These are phyloP conservation scores for Immersiporthe knoxdaviesiana DNA, from an alignment of 2,329 filamentous ascomycete species.

Conservation along the genomic window DNA sequence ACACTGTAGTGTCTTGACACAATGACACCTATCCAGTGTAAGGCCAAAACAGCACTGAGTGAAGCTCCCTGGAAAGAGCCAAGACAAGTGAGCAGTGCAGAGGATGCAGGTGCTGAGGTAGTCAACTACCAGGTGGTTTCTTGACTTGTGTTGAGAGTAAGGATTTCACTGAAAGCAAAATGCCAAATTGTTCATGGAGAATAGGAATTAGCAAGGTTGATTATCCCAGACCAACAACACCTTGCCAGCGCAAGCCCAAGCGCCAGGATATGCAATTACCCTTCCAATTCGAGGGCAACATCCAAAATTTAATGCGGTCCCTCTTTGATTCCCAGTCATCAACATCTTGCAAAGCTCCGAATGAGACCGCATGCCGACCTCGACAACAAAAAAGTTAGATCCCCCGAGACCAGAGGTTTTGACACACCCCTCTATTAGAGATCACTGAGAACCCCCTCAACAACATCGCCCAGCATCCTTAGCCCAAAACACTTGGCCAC, in stretches of 20 bases:
- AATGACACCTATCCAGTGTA: not conserved
- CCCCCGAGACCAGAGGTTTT: not conserved
- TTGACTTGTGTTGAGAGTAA: too few species aligned
- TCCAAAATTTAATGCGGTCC: not conserved
- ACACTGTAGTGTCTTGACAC: too few species aligned
- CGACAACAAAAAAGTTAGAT: not conserved
- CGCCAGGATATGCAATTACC: not conserved
- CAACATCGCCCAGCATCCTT: constrained; percentile 77
- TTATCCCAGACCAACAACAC: not conserved
- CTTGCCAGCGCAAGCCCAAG: constrained; percentile 1
- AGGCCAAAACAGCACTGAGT: not conserved
- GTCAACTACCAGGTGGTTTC: not conserved
- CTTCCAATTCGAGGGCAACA: not conserved
- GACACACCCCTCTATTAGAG: constrained; percentile 41
- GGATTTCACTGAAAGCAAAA: too few species aligned
- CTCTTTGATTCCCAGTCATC: not conserved
- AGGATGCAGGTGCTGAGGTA: too few species aligned
- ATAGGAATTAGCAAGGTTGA: not conserved
- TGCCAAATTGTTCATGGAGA: not conserved
- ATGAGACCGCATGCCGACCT: not conserved
- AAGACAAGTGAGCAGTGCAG: not conserved
- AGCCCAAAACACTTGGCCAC: constrained; percentile 81
- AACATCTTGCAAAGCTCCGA: not conserved
- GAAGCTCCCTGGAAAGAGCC: not conserved
- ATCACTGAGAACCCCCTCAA: constrained; percentile 61